Base-by-base conservation (phyloP, 1,284 basidiomycete genomes). In the Hymenochaete sp. region DNA sequence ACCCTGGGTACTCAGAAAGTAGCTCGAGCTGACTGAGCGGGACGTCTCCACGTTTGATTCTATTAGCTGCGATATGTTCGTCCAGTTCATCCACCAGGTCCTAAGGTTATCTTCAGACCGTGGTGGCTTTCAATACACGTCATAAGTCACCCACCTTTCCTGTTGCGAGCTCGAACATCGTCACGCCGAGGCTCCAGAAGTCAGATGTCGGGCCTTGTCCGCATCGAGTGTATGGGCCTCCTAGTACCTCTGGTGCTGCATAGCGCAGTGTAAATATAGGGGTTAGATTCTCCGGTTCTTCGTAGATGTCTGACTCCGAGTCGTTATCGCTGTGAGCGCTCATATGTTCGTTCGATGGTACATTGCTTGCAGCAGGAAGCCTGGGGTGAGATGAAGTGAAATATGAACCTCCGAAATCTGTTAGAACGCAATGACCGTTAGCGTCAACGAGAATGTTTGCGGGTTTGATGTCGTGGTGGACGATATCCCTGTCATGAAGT, bases 381-480 rank as follows among this genome's bases (percentile, higher is more conserved):
- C 14, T 25, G 11, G 28, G 28, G 13, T 3, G 22, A 3, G 42
- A 43, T 3, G 44, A 32, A 14, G 35, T 4, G 19, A 42, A 35
- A 14, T 24, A 42, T 2, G 45, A 47, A 11, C 45, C 45, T 4
- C 45, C 45, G 22, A 42, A 47, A 24, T 47, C 45, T 7, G 45
- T 25, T 7, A 47, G 31, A 8, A 47, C 21, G 35, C 45, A 47
- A 28, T 47, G 45, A n/a, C 45, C 45, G 11, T 47, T 32, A 13
- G 45, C 16, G 32, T 47, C 45, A 29, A 47, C 45, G 4, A 47
- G 38, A 25, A 47, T 47, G 31, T 47, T 47, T 8, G 38, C 28
- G 4, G 45, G 45, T 19, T 47, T 47, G 16, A 47, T 14, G 29
- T 47, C 45, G 14, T 47, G 45, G 27, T 47, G 45, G 13, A 47